Percentiles rank a stretch among this genome's conserved stretches.
Conservation (phyloP, 2,329 filamentous ascomycete species). For the Dactylonectria estremocensis region DNA sequence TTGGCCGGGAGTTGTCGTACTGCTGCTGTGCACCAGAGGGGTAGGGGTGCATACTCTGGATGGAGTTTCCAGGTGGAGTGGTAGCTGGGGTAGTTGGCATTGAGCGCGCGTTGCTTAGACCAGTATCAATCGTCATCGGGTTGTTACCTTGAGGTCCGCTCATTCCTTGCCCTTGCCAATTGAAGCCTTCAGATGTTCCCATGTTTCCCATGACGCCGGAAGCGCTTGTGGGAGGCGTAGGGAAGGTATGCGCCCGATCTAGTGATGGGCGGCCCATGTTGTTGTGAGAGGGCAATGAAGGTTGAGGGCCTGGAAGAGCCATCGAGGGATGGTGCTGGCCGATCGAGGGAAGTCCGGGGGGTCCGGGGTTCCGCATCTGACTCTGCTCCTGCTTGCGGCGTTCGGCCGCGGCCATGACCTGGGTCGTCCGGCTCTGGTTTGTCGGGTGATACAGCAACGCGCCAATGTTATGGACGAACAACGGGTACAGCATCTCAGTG, state of each 20-base stretch:
- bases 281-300: slow-evolving; percentile 75
- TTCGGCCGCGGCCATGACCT: slow-evolving; percentile 89
- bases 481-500: slow-evolving; percentile 91
- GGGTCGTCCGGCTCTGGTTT: slow-evolving; percentile 85
- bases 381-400: slow-evolving; percentile 80
- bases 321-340: slow-evolving; percentile 74
- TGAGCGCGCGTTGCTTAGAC: slow-evolving; percentile 83
- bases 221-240: slow-evolving; percentile 93
- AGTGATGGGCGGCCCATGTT: slow-evolving; percentile 81
- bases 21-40: slow-evolving; percentile 74
- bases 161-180: slow-evolving; percentile 80
- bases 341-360: slow-evolving; percentile 74
- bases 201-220: slow-evolving; percentile 85
- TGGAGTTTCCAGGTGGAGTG: slow-evolving; percentile 83
- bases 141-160: slow-evolving; percentile 74
- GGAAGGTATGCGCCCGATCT: slow-evolving; percentile 92
- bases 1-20: slow-evolving; percentile 83
- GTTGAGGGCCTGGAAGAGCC: slow-evolving; percentile 74
- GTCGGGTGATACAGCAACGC: slow-evolving; percentile 93
- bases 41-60: slow-evolving; percentile 87
- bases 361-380: slow-evolving; percentile 74
- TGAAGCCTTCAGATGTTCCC: slow-evolving; percentile 82
- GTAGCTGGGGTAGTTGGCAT: slow-evolving; percentile 94
- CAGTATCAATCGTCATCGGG: slow-evolving; percentile 85
- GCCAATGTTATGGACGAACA: slow-evolving; percentile 98